Base-by-base conservation (phyloP, 1,139 yeast genomes). In the Blastobotrys niveus region DNA sequence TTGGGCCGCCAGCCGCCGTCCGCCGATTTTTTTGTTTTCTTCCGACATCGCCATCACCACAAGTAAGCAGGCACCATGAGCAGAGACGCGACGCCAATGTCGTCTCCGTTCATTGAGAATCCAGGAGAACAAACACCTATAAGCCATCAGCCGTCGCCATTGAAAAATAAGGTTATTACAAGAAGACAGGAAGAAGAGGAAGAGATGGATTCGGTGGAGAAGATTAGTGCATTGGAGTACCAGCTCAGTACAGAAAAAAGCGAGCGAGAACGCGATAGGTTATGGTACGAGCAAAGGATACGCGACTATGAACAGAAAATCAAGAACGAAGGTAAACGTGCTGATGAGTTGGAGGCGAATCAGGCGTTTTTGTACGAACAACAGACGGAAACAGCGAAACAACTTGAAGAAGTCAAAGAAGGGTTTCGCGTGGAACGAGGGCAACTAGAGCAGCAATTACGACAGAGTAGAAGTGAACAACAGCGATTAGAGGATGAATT, bases 301-400 rank as follows among this genome's bases (percentile, higher is more conserved):
- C 59, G 63, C 5, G 62, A 61, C 3, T 47, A 69, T 15, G 63
- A 63, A 34, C 49, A 54, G 17, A 53, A 60, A 21, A 46, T 68
- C 14, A 52, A 61, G 17, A 58, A 55, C 14, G 66, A 64, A 38
- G 64, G 63, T 20, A 53, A 53, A 26, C 51, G 64, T 9, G 62
- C 66, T 1, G 67, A 65, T 40, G 55, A 63, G 2, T 52, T 63
- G 0, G 63, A 70, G 10, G 54, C 67, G 2, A 74, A 72, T 43
- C 71, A 70, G 45, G 56, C 63, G 29, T 66, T 66, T 50, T 57
- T 74, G 31, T 71, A 66, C 47, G 68, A 71, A n/a, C 64, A 65
- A 35, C 67, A 69, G 43, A 61, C 60, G 26, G 63, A 62, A 43
- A 51, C 66, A 7, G 52, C 62, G 1, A 55, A 57, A 1, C 64